phyloP scores from a whole-genome alignment of 1,284 basidiomycete genomes.

The Ustilago curta region DNA sequence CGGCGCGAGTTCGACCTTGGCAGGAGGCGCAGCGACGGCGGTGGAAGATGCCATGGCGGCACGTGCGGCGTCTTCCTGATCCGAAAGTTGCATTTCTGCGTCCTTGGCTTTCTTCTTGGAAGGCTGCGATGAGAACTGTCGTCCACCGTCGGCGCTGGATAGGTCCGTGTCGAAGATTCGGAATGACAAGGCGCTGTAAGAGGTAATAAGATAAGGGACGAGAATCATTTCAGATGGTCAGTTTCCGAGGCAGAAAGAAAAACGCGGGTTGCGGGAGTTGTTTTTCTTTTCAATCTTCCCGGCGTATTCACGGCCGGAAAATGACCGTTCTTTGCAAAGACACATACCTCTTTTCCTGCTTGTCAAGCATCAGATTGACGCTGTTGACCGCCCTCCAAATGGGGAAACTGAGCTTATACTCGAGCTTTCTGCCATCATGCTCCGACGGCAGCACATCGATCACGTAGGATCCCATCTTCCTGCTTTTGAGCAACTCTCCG shows the following conservation, averaged over 20 bases:
- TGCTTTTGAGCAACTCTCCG: constrained; percentile 43
- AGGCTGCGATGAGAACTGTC: constrained; percentile 57
- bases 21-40: constrained; percentile 12
- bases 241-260: constrained; percentile 9
- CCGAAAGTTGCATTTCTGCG: constrained; percentile 32
- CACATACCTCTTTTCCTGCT: constrained; percentile 67
- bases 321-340: neutral
- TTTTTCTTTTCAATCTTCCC: neutral
- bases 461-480: constrained; percentile 63
- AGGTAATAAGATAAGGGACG: constrained; percentile 4
- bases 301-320: constrained; percentile 4
- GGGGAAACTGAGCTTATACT: constrained; percentile 56
- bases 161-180: constrained; percentile 65
- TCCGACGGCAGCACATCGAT: constrained; percentile 60
- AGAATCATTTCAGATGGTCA: constrained; percentile 23
- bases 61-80: constrained; percentile 43
- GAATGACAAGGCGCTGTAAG: constrained; percentile 58
- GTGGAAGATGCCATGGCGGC: constrained; percentile 22
- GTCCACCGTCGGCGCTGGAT: constrained; percentile 57
- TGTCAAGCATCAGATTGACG: constrained; percentile 68
- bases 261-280: constrained; percentile 9
- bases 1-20: constrained; percentile 48
- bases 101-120: constrained; percentile 36
- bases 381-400: constrained; percentile 66
- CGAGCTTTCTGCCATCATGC: constrained; percentile 53